These are phyloP conservation scores for Edaphochlamys debaryana DNA, from an alignment of 139 green algal genomes.

Conservation along the genomic window DNA sequence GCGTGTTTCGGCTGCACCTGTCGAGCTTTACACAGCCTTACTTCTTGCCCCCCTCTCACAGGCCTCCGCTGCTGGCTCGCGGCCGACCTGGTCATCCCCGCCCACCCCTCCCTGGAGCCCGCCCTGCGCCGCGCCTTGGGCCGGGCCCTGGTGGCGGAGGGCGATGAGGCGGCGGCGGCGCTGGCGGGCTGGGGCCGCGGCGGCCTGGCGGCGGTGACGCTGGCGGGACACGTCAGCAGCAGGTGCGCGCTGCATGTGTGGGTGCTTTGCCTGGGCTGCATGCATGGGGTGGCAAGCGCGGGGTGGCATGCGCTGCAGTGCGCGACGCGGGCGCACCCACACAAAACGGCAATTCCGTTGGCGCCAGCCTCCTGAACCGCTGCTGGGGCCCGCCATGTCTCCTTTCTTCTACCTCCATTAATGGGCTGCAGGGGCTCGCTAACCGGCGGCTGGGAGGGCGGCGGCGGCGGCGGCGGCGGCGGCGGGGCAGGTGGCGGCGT, in stretches of 20 bases:
- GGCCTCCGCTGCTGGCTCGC: neutral
- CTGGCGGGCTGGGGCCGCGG: constrained; percentile 33
- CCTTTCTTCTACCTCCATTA: too few relatives aligned
- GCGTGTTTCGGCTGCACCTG: too few relatives aligned
- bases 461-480: neutral
- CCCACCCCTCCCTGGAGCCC: neutral
- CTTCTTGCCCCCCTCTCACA: neutral
- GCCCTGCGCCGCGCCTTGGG: constrained; percentile 61
- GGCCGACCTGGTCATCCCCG: neutral
- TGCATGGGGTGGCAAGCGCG: too few relatives aligned
- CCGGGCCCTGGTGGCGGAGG: constrained; percentile 50
- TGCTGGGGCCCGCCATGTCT: too few relatives aligned
- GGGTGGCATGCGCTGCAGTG: too few relatives aligned
- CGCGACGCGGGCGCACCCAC: too few relatives aligned
- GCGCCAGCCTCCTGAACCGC: too few relatives aligned
- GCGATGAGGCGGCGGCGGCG: constrained; percentile 46
- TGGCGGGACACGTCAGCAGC: constrained; percentile 50
- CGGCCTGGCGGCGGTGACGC: constrained; percentile 44
- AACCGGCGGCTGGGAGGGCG: constrained; percentile 46
- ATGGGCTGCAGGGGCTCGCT: constrained; percentile 40
- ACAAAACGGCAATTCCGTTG: too few relatives aligned
- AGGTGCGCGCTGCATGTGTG: too few relatives aligned
- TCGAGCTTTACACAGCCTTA: too few relatives aligned
- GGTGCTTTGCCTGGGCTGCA: too few relatives aligned
- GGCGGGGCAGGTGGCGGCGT: neutral